Evolutionary conservation across 2,329 filamentous ascomycete species (phyloP), one percentile per base, ranked within the genome.

Genomic region (Tolypocladium tundrense): DNA sequence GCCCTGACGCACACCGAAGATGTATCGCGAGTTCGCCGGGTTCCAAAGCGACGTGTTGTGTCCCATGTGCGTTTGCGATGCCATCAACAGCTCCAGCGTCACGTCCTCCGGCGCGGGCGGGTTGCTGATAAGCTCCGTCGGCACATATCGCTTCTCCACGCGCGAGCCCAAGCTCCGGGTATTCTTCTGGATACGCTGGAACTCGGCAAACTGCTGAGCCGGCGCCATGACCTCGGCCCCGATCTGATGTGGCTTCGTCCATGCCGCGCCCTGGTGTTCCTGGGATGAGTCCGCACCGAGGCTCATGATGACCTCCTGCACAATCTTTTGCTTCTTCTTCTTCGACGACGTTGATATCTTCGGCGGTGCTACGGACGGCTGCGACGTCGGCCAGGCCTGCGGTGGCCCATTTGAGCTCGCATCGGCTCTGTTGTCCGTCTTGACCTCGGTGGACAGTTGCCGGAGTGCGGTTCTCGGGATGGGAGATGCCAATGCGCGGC

Each of bases 11-110:
- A 96, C 84, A 66, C 94, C 94, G 71, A 90, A 92, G 70, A 99
- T 97, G 76, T 97, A 97, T 64, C 89, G 84, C 63, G 91, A 87
- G 76, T 97, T 99, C 56, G 85, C 87, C 13, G 94, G 92, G 75
- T 99, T 96, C 94, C 94, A 99, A 54, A 92, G 81, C 61, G 90
- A 90, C 0, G 88, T 93, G 67, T 89, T 84, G 75, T 99, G 94
- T 62, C 94, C 94, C 72, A 97, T 85, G 75, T 96, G 91, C 57
- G 85, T 85, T 75, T 96, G 91, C 39, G 88, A 86, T 52, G 91
- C 90, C 79, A 96, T 87, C 61, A 99, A 84, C 61, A 96, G 82
- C 77, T 97, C 92, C 60, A 99, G 85, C 53, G 91, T 92, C 60
- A 97, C 83, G 68, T 97, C 88, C 70, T 87, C 80, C 31, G 91